A percentile compares a stretch with the other conserved stretches of the same genome.
Conservation (phyloP, 2,329 filamentous ascomycete genomes). For the Stylonectria norvegica region DNA sequence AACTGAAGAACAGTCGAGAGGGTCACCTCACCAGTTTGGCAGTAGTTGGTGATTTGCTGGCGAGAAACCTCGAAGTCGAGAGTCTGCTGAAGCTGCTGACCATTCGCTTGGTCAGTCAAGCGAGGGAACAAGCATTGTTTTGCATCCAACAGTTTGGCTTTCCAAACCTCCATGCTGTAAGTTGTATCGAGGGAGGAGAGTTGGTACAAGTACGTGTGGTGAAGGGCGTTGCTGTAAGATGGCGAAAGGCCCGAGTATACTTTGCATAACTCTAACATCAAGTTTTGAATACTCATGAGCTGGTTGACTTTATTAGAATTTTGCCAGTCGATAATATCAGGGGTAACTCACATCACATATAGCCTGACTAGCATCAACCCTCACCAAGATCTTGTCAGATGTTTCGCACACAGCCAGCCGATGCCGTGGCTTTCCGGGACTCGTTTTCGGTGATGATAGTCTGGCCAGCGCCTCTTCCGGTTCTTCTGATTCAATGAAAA, state of each 20-base stretch:
- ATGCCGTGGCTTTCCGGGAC: constrained; percentile 43
- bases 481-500: constrained; percentile 48
- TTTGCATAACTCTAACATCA: constrained; percentile 46
- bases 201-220: constrained; percentile 27
- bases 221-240: constrained; percentile 16
- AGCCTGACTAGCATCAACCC: constrained; percentile 49
- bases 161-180: constrained; percentile 45
- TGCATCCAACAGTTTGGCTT: constrained; percentile 35
- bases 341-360: constrained; percentile 42
- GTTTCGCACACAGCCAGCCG: constrained; percentile 49
- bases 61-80: constrained; percentile 41
- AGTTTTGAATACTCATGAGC: constrained; percentile 40
- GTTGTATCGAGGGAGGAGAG: constrained; percentile 26
- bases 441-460: constrained; percentile 40
- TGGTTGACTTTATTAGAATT: background rate
- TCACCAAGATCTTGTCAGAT: constrained; percentile 42
- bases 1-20: constrained; percentile 51
- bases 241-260: constrained; percentile 40
- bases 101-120: constrained; percentile 27
- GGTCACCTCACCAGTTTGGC: constrained; percentile 37
- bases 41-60: constrained; percentile 43
- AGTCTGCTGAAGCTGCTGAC: constrained; percentile 37
- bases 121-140: constrained; percentile 46
- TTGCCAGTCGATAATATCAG: too few relatives aligned
- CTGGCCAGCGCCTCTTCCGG: constrained; percentile 36